Evolutionary conservation across 805 yeast species (phyloP).

Genomic region (Isabelozyma gotoi): DNA sequence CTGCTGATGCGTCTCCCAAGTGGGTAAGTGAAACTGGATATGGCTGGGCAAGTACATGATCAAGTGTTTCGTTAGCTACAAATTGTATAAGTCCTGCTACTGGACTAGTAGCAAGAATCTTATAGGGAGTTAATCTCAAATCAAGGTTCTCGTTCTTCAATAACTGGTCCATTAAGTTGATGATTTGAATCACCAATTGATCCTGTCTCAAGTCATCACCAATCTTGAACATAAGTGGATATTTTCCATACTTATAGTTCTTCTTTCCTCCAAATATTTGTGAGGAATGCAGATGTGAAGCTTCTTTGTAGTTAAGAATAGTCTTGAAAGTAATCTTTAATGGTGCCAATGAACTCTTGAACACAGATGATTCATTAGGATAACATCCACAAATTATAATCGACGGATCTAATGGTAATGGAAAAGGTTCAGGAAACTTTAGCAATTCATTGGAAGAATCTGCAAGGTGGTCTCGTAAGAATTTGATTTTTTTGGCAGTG

Average conservation of each 20-base stretch:
- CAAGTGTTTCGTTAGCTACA: slow-evolving; percentile 89
- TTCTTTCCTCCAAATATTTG: slow-evolving; percentile 33
- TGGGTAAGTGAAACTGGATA: slow-evolving; percentile 15
- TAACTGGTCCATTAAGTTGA: slow-evolving; percentile 85
- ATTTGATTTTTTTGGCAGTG: slow-evolving; percentile 72
- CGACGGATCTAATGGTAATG: slow-evolving; percentile 82
- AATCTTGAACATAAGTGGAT: slow-evolving; percentile 87
- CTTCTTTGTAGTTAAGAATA: slow-evolving; percentile 18
- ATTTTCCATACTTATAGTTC: slow-evolving; percentile 40
- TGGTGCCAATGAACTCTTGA: slow-evolving; percentile 90
- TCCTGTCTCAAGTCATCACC: slow-evolving; percentile 97
- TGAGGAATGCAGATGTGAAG: slow-evolving; percentile 17
- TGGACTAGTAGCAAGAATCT: slow-evolving; percentile 86
- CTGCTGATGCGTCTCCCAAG: slow-evolving; percentile 4
- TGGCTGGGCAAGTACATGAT: slow-evolving; percentile 58
- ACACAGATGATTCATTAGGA: slow-evolving; percentile 80
- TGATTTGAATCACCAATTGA: slow-evolving; percentile 93
- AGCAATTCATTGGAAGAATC: slow-evolving; percentile 45
- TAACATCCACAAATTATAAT: slow-evolving; percentile 70
- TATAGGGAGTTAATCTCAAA: slow-evolving; percentile 82
- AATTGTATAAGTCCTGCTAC: slow-evolving; percentile 92
- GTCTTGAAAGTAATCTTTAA: slow-evolving; percentile 78
- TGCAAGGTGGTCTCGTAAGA: slow-evolving; percentile 54
- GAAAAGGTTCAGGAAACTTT: slow-evolving; percentile 54
- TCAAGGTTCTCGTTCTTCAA: slow-evolving; percentile 88